Conservation (phyloP, 345 rosid genomes). For the Citrus maxima region DNA sequence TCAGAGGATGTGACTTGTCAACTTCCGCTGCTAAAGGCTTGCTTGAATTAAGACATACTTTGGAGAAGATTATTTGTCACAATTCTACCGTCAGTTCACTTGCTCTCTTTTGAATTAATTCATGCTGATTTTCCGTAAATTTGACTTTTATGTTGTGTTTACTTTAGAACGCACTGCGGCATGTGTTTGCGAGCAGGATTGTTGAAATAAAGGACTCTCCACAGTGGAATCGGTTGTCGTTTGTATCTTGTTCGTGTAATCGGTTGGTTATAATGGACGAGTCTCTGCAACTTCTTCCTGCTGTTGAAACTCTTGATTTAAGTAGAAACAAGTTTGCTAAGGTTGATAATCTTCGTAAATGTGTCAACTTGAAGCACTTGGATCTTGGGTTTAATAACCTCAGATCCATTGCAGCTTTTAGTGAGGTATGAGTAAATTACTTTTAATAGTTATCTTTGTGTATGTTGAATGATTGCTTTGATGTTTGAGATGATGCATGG, state of each 20-base stretch:
- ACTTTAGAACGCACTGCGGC: constrained; percentile 83
- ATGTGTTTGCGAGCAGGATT: constrained; percentile 92
- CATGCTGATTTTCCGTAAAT: not conserved
- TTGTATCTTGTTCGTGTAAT: constrained; percentile 85
- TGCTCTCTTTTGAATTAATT: too few relatives aligned
- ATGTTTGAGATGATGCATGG: not conserved
- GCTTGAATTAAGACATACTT: constrained; percentile 77
- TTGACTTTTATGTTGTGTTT: not conserved
- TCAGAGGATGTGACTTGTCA: constrained; percentile 91
- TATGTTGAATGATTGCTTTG: not conserved
- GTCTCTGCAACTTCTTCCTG: constrained; percentile 95
- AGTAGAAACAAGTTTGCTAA: constrained; percentile 92
- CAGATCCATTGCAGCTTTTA: constrained; percentile 58
- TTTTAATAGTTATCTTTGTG: not conserved
- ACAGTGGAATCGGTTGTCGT: constrained; percentile 82
- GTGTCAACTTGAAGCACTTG: constrained; percentile 78
- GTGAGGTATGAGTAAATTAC: constrained; percentile 52
- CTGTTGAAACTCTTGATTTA: constrained; percentile 91
- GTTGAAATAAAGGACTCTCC: constrained; percentile 81
- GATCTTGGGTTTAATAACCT: constrained; percentile 96
- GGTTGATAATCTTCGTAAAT: constrained; percentile 82
- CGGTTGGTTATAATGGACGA: constrained; percentile 92
- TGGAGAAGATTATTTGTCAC: constrained; percentile 92
- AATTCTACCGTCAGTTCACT: constrained; percentile 81
- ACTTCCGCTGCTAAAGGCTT: constrained; percentile 88